A percentile compares a stretch with the other conserved stretches of the same genome.
These are phyloP conservation scores for Ustulina deusta DNA, from an alignment of 2,329 filamentous ascomycete genomes.

Conservation along the genomic window DNA sequence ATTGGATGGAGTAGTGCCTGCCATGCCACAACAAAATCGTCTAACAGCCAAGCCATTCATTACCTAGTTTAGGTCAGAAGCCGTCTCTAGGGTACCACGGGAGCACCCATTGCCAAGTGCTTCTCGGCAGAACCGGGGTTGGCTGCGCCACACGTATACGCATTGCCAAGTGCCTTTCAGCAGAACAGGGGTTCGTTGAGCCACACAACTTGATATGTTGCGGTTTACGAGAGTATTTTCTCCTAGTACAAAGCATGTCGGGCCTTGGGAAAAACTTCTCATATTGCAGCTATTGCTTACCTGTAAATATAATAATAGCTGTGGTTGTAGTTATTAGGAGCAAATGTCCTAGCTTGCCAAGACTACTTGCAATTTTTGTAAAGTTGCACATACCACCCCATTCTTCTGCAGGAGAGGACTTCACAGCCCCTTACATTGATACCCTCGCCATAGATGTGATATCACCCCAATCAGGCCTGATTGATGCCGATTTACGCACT, in stretches of 20 bases:
- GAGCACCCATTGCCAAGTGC: conserved; percentile 3
- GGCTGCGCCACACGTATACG: conserved; percentile 5
- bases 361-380: neutral
- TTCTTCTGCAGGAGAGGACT: neutral
- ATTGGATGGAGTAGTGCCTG: too few species aligned
- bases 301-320: neutral
- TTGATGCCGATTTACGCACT: too few species aligned
- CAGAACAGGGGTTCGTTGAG: conserved; percentile 4
- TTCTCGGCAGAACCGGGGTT: neutral
- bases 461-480: too few species aligned
- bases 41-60: neutral
- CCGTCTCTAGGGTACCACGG: too few species aligned
- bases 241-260: neutral
- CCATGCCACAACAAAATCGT: neutral
- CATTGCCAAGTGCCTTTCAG: conserved; percentile 4
- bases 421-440: neutral
- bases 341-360: neutral
- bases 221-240: neutral
- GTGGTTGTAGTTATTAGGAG: neutral
- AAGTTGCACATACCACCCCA: neutral
- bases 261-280: neutral
- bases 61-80: neutral
- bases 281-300: neutral
- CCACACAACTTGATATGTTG: neutral
- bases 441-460: too few species aligned